phyloP scores from a whole-genome alignment of 768 basidiomycete genomes.

The Auricularia cornea region DNA sequence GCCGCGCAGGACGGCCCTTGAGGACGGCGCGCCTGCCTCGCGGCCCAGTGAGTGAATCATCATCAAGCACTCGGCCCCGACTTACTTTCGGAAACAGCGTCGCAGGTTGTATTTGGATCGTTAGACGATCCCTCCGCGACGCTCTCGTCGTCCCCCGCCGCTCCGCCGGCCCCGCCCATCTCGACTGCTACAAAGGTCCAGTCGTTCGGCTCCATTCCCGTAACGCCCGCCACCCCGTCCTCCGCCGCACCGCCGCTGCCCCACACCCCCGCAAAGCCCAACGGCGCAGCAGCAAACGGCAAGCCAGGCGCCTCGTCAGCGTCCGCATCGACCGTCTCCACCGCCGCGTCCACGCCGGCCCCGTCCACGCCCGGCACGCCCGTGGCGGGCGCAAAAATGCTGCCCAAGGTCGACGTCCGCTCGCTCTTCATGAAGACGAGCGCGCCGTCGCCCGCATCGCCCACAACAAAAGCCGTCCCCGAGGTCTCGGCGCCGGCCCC shows the following conservation, averaged over 20 bases:
- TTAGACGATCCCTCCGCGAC: constrained; percentile 73
- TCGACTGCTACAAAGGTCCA: constrained; percentile 65
- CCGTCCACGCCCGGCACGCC: constrained; percentile 17
- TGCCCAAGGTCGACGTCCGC: constrained; percentile 32
- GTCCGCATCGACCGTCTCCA: constrained; percentile 13
- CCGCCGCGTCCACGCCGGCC: constrained; percentile 25
- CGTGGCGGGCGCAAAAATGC: neutral
- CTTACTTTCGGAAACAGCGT: constrained; percentile 30
- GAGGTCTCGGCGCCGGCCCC: neutral
- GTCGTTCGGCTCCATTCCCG: constrained; percentile 74
- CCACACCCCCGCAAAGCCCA: constrained; percentile 14
- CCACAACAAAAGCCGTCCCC: neutral
- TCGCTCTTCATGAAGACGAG: constrained; percentile 33
- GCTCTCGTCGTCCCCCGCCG: constrained; percentile 79
- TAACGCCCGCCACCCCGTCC: constrained; percentile 21
- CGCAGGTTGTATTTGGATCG: constrained; percentile 79
- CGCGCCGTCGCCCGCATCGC: constrained; percentile 17
- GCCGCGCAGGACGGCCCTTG: constrained; percentile 64
- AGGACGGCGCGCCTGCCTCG: constrained; percentile 35
- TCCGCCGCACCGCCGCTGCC: constrained; percentile 1
- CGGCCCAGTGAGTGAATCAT: constrained; percentile 48
- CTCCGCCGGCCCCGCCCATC: constrained; percentile 45
- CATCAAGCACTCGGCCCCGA: constrained; percentile 6
- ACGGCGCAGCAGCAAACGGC: constrained; percentile 41
- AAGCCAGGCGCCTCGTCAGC: constrained; percentile 52